These are phyloP conservation scores for Beauveria sp. DNA, from an alignment of 2,329 filamentous ascomycete genomes.

Conservation along the genomic window DNA sequence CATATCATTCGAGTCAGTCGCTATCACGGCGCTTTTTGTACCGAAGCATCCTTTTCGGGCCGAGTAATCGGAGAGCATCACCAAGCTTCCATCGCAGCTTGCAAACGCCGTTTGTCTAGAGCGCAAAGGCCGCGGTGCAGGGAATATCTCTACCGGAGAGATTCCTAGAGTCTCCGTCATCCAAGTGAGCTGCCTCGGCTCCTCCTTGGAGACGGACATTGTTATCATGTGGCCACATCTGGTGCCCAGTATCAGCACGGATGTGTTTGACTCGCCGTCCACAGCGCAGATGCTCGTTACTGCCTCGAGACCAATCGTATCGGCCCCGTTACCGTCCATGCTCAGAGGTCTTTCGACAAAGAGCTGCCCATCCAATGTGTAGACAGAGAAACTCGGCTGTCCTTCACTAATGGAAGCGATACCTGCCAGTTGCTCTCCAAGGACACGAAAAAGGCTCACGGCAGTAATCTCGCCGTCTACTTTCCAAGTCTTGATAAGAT, in stretches of 20 bases:
- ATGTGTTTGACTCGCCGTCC: conserved; percentile 19
- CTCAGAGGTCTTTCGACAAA: not conserved
- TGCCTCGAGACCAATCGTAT: conserved; percentile 25
- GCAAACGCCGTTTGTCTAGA: conserved; percentile 30
- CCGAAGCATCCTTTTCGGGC: conserved; percentile 24
- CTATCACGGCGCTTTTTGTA: conserved; percentile 40
- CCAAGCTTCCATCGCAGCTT: conserved; percentile 41
- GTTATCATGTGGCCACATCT: conserved; percentile 45
- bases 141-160: conserved; percentile 28
- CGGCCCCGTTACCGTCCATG: not conserved
- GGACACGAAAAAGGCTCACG: not conserved
- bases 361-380: not conserved
- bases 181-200: conserved; percentile 20
- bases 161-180: conserved; percentile 27
- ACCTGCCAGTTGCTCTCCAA: not conserved
- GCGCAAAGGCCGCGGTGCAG: conserved; percentile 18
- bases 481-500: not conserved
- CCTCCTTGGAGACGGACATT: conserved; percentile 20
- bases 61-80: conserved; percentile 34
- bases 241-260: conserved; percentile 38
- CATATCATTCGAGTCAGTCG: conserved; percentile 44
- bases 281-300: conserved; percentile 38
- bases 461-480: conserved; percentile 6
- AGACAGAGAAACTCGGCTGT: not conserved
- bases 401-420: conserved; percentile 1